A percentile compares a stretch with the other conserved stretches of the same genome.
phyloP scores from a whole-genome alignment of 1,284 basidiomycete species.

The Coniophora puteana region DNA sequence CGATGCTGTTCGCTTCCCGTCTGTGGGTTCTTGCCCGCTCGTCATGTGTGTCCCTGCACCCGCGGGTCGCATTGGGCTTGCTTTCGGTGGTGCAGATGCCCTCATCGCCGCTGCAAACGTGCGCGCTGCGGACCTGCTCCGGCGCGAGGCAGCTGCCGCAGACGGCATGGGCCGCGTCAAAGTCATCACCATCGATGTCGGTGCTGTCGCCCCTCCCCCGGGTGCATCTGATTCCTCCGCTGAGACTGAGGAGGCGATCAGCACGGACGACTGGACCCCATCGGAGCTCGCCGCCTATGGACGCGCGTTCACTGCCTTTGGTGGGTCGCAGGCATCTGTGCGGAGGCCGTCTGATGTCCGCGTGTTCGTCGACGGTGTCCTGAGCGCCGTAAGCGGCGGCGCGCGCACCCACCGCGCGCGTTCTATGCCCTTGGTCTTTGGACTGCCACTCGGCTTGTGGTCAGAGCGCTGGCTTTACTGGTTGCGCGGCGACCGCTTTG shows the following conservation, averaged over 20 bases:
- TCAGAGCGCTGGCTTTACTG: constrained; percentile 42
- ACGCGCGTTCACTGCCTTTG: constrained; percentile 54
- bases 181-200: constrained; percentile 55
- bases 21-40: constrained; percentile 53
- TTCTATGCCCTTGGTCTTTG: constrained; percentile 42
- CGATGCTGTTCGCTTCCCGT: constrained; percentile 49
- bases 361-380: constrained; percentile 53
- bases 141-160: constrained; percentile 63
- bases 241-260: constrained; percentile 11
- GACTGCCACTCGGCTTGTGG: constrained; percentile 38
- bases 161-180: constrained; percentile 53
- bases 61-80: constrained; percentile 66
- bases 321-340: constrained; percentile 36
- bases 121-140: constrained; percentile 64
- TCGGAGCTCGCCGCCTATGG: constrained; percentile 70
- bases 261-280: constrained; percentile 65
- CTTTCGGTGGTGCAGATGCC: constrained; percentile 55
- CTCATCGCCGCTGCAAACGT: constrained; percentile 72
- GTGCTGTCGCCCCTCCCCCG: constrained; percentile 18
- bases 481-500: constrained; percentile 60
- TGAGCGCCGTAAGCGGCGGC: constrained; percentile 55
- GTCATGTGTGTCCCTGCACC: constrained; percentile 68
- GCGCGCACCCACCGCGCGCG: constrained; percentile 32
- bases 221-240: neutral
- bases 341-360: constrained; percentile 53